Evolutionary conservation across 768 basidiomycete genomes (phyloP).

Genomic region (Podaxis sp.): DNA sequence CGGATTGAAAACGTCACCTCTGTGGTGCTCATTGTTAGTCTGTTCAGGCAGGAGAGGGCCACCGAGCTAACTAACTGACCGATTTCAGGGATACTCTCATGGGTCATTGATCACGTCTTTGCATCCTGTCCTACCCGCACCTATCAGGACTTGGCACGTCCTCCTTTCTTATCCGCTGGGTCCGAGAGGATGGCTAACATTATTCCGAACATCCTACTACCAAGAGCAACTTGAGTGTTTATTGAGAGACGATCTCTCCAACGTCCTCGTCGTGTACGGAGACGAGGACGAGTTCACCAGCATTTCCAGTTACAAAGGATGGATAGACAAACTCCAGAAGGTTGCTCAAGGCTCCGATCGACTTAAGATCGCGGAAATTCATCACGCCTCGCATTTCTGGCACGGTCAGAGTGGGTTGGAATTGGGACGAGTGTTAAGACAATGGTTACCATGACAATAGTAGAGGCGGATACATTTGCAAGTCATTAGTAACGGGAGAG

Average conservation of each 20-base stretch:
- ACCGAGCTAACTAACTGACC: not conserved
- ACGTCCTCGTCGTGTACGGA: conserved; percentile 63
- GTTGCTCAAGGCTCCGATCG: conserved; percentile 12
- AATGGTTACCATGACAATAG: conserved; percentile 31
- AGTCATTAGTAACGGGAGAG: not conserved
- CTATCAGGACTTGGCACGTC: conserved; percentile 58
- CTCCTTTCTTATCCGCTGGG: conserved; percentile 76
- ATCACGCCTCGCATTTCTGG: conserved; percentile 69
- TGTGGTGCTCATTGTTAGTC: conserved; percentile 58
- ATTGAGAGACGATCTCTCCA: conserved; percentile 37
- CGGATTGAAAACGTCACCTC: conserved; percentile 38
- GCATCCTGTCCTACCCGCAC: conserved; percentile 46
- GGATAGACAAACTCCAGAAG: conserved; percentile 40
- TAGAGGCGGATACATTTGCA: conserved; percentile 1
- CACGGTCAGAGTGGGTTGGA: conserved; percentile 26
- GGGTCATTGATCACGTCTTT: conserved; percentile 71
- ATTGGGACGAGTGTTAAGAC: conserved; percentile 23
- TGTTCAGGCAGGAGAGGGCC: not conserved
- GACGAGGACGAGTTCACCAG: conserved; percentile 71
- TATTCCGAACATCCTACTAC: conserved; percentile 60
- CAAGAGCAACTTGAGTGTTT: conserved; percentile 45
- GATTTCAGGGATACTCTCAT: conserved; percentile 71
- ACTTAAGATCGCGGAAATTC: conserved; percentile 35
- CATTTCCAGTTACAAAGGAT: conserved; percentile 45
- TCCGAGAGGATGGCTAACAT: conserved; percentile 60